These are phyloP conservation scores for Pestalotiopsis sp. DNA, from an alignment of 2,329 filamentous ascomycete genomes.

Conservation along the genomic window DNA sequence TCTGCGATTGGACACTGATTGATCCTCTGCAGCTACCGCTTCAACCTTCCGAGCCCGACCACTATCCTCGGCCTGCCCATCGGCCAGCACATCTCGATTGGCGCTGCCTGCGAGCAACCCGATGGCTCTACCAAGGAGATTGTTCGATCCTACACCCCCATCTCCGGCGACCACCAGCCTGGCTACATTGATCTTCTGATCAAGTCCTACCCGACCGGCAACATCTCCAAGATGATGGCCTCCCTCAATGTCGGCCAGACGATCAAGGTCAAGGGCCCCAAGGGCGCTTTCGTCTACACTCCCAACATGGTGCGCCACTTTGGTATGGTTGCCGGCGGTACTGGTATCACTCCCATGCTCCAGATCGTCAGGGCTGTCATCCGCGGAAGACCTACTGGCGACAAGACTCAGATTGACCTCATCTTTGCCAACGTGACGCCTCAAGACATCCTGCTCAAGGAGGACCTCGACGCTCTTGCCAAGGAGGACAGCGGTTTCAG, in stretches of 20 bases:
- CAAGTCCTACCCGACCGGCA: constrained; percentile 96
- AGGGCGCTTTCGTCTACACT: constrained; percentile 96
- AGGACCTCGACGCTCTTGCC: constrained; percentile 82
- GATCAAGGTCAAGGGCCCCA: constrained; percentile 91
- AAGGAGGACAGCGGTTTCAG: constrained; percentile 80
- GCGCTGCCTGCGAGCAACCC: constrained; percentile 68
- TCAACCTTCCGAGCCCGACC: constrained; percentile 75
- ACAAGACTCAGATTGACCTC: constrained; percentile 87
- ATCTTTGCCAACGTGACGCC: constrained; percentile 96
- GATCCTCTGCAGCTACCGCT: constrained; percentile 74
- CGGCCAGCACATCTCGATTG: constrained; percentile 98
- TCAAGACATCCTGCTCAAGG: constrained; percentile 90
- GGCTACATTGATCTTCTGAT: constrained; percentile 96
- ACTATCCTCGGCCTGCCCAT: constrained; percentile 94
- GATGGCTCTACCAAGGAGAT: constrained; percentile 81
- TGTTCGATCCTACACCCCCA: constrained; percentile 89
- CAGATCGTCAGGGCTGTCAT: constrained; percentile 92
- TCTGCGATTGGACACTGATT: constrained; percentile 11
- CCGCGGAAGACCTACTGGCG: constrained; percentile 75
- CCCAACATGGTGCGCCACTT: constrained; percentile 97
- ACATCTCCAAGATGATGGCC: constrained; percentile 94
- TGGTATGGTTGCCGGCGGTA: constrained; percentile 97
- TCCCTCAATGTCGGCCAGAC: constrained; percentile 80
- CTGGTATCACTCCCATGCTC: constrained; percentile 97
- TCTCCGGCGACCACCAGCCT: constrained; percentile 84